Conservation (phyloP, 768 basidiomycete genomes). For the Trametopsis cervina region DNA sequence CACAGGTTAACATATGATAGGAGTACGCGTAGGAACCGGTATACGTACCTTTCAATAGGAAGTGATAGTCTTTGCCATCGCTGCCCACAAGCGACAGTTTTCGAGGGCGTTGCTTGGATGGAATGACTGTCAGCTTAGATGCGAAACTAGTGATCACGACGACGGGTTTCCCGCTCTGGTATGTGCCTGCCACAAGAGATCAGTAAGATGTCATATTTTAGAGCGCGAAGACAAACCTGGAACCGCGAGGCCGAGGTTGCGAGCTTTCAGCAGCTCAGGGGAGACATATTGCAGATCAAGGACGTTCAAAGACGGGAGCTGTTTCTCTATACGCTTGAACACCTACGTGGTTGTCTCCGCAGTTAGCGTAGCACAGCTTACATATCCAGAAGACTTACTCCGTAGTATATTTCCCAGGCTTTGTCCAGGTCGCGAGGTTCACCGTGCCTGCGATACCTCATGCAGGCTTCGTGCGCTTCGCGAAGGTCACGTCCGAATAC, state of each 20-base stretch:
- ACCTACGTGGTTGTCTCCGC: slow-evolving; percentile 57
- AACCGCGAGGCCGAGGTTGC: slow-evolving; percentile 90
- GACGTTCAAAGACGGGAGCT: slow-evolving; percentile 79
- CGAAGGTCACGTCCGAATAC: slow-evolving; percentile 88
- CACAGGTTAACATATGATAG: background rate
- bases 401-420: slow-evolving; percentile 99
- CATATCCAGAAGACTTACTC: slow-evolving; percentile 39
- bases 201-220: too few species aligned
- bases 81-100: slow-evolving; percentile 81
- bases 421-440: slow-evolving; percentile 89
- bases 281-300: slow-evolving; percentile 97
- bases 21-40: background rate
- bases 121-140: slow-evolving; percentile 86
- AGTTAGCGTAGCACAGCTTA: background rate
- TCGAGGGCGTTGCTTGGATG: slow-evolving; percentile 94
- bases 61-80: slow-evolving; percentile 92
- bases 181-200: slow-evolving; percentile 55
- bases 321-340: slow-evolving; percentile 95
- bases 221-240: slow-evolving; percentile 64
- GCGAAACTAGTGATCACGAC: slow-evolving; percentile 81
- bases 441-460: slow-evolving; percentile 77
- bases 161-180: slow-evolving; percentile 80
- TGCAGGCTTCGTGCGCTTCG: slow-evolving; percentile 88
- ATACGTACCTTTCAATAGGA: slow-evolving; percentile 72
- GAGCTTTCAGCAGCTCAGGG: slow-evolving; percentile 80